These are phyloP conservation scores for Catenaria anguillulae DNA, from an alignment of 371 early-diverging fungal species.

Conservation along the genomic window DNA sequence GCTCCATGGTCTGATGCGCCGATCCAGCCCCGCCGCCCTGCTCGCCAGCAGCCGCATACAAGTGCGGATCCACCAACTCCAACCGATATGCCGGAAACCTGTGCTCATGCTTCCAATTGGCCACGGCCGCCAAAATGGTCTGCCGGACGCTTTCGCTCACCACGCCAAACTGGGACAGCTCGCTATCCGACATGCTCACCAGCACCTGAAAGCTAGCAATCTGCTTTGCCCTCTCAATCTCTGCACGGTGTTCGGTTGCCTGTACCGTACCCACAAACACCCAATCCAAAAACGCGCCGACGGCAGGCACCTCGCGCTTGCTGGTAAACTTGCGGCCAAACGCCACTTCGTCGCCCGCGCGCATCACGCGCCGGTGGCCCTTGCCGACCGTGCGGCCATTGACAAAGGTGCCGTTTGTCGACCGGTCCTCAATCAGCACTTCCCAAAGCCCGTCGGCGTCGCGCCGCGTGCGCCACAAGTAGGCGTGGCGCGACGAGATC, in stretches of 20 bases:
- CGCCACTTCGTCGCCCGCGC: not conserved
- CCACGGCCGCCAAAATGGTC: not conserved
- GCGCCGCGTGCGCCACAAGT: not conserved
- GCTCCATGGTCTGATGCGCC: no score
- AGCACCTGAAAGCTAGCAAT: not conserved
- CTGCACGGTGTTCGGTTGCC: not conserved
- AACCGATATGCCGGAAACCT: conserved; percentile 4
- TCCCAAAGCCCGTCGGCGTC: conserved; percentile 6
- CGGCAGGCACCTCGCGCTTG: not conserved
- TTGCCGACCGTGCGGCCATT: conserved; percentile 2
- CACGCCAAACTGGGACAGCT: not conserved
- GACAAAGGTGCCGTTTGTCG: conserved; percentile 5
- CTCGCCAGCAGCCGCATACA: not conserved
- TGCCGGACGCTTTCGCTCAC: not conserved
- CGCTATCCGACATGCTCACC: not conserved
- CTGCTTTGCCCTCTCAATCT: not conserved
- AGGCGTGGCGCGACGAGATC: not conserved
- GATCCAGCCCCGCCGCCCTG: no score
- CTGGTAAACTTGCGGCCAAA: not conserved
- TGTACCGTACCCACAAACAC: not conserved
- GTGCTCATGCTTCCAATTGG: conserved; percentile 4
- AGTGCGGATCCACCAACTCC: not conserved
- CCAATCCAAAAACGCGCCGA: not conserved
- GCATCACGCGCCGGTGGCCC: not conserved
- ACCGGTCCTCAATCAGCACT: conserved; percentile 5